phyloP scores from a whole-genome alignment of 768 basidiomycete genomes.

The Gloeophyllum trabeum region DNA sequence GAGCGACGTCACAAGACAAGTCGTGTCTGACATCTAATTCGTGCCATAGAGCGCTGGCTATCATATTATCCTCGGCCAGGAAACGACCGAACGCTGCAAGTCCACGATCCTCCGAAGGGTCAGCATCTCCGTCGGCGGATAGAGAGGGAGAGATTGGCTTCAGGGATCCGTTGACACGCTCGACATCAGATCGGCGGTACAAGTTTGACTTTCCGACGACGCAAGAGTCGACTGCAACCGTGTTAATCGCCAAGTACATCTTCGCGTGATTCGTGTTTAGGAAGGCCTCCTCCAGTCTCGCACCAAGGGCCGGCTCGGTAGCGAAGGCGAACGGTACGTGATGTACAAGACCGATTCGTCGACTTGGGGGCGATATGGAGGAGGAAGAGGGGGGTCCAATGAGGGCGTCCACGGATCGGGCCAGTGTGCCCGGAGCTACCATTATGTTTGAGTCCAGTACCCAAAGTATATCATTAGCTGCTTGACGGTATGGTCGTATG shows the following conservation, averaged over 20 bases:
- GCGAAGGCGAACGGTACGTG: slow-evolving; percentile 87
- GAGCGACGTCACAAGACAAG: slow-evolving; percentile 82
- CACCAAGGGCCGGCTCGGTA: slow-evolving; percentile 60
- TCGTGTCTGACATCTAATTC: slow-evolving; percentile 83
- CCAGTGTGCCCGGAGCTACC: slow-evolving; percentile 66
- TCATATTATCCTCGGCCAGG: slow-evolving; percentile 98
- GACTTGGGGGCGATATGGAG: slow-evolving; percentile 17
- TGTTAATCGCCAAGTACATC: slow-evolving; percentile 94
- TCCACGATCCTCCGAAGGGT: slow-evolving; percentile 30
- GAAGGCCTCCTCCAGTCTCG: slow-evolving; percentile 85
- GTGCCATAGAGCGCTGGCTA: slow-evolving; percentile 87
- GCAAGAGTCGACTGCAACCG: slow-evolving; percentile 82
- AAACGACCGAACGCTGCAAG: slow-evolving; percentile 77
- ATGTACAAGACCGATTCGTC: slow-evolving; percentile 77
- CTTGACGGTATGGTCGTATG: slow-evolving; percentile 69
- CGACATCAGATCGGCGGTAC: slow-evolving; percentile 83
- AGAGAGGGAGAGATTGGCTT: slow-evolving; percentile 26
- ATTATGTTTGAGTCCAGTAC: slow-evolving; percentile 94
- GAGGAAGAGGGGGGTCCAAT: slow-evolving; percentile 26
- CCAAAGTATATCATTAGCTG: slow-evolving; percentile 87
- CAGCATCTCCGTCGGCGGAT: slow-evolving; percentile 13
- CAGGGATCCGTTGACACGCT: slow-evolving; percentile 58
- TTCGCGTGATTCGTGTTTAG: slow-evolving; percentile 96
- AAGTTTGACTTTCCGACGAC: slow-evolving; percentile 96
- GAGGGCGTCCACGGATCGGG: slow-evolving; percentile 76